Percentiles rank a stretch among this genome's conserved stretches.
phyloP scores from a whole-genome alignment of 1,284 basidiomycete species.

The Heimioporus retisporus region DNA sequence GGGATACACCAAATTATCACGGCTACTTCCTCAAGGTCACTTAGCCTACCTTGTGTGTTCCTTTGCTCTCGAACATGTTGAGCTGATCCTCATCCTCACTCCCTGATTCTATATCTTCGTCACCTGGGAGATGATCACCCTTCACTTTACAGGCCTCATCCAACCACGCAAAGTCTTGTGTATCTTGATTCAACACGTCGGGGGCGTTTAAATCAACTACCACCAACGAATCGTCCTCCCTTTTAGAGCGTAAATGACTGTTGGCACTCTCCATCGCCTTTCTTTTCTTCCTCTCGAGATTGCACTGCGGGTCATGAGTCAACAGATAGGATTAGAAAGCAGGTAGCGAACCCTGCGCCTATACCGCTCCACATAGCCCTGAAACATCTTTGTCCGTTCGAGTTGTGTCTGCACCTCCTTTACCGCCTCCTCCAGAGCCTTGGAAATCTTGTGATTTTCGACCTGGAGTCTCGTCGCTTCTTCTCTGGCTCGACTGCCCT shows the following conservation, averaged over 20 bases:
- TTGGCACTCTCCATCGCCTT: slow-evolving; percentile 34
- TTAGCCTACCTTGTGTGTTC: slow-evolving; percentile 22
- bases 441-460: slow-evolving; percentile 34
- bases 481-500: slow-evolving; percentile 28
- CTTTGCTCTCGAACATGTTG: neutral
- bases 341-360: slow-evolving; percentile 26
- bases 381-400: slow-evolving; percentile 33
- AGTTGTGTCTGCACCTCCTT: slow-evolving; percentile 26
- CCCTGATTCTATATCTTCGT: slow-evolving; percentile 25
- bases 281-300: slow-evolving; percentile 39
- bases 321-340: neutral
- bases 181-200: slow-evolving; percentile 25
- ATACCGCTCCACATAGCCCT: slow-evolving; percentile 29
- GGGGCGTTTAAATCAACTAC: slow-evolving; percentile 41
- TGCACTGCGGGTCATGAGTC: slow-evolving; percentile 25
- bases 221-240: slow-evolving; percentile 42
- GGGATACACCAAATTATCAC: neutral
- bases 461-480: slow-evolving; percentile 30
- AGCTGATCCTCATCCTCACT: slow-evolving; percentile 30
- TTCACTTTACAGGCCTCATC: slow-evolving; percentile 40
- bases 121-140: slow-evolving; percentile 33
- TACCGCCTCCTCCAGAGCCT: slow-evolving; percentile 24
- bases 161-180: slow-evolving; percentile 37
- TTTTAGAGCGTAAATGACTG: slow-evolving; percentile 4
- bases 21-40: neutral